Conservation (phyloP, 225 moss, liverwort and hornwort genomes). For the Straminergon stramineum region DNA sequence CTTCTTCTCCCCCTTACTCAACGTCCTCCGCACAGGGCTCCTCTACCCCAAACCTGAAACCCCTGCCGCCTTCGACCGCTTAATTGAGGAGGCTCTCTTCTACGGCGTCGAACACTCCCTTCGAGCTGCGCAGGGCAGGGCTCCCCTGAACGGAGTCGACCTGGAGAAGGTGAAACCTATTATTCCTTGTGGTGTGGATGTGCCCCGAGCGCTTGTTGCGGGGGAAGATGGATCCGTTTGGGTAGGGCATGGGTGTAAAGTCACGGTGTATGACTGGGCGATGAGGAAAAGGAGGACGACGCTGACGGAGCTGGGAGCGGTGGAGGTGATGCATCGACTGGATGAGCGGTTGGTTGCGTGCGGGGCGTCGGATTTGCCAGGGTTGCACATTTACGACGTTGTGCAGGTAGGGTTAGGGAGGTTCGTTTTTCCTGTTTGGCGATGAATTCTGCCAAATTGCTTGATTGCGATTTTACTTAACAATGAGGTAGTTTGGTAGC, state of each 20-base stretch:
- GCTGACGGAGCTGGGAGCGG: constrained; percentile 54
- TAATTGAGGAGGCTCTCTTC: constrained; percentile 58
- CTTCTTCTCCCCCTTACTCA: constrained; percentile 37
- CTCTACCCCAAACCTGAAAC: constrained; percentile 25
- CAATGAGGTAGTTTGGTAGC: neutral
- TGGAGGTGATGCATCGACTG: constrained; percentile 47
- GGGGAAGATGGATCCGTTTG: constrained; percentile 66
- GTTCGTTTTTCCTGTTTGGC: neutral
- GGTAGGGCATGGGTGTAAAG: constrained; percentile 80
- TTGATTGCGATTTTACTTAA: neutral
- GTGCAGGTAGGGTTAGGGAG: neutral
- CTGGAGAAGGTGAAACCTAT: constrained; percentile 49
- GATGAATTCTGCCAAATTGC: neutral
- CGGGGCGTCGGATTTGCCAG: constrained; percentile 64
- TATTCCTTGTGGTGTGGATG: constrained; percentile 54
- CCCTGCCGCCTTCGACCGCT: constrained; percentile 6
- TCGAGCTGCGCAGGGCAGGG: constrained; percentile 24
- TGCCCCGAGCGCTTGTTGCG: constrained; percentile 40
- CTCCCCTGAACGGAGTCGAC: constrained; percentile 55
- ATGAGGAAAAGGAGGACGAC: constrained; percentile 62
- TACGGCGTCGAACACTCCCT: constrained; percentile 45
- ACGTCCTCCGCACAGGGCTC: constrained; percentile 41
- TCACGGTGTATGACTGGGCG: constrained; percentile 87
- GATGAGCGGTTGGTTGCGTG: constrained; percentile 36
- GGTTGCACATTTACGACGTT: constrained; percentile 69